A percentile compares a stretch with the other conserved stretches of the same genome.
Conservation (phyloP, 345 rosid genomes). For the Linum lewisii region DNA sequence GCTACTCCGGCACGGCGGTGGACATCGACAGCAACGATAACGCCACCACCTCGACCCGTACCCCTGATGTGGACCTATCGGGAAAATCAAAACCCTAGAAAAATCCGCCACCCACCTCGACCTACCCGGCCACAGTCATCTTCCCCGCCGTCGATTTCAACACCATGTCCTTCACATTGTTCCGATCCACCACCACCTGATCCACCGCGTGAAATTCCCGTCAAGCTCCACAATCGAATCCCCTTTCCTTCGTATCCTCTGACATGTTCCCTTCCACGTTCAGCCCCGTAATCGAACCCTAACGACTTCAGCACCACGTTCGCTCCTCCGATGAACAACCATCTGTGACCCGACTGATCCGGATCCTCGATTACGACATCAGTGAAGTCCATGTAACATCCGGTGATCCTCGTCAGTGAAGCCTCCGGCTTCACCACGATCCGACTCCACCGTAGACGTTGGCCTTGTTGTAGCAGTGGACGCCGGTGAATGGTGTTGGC, state of each 20-base stretch:
- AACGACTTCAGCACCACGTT: slow-evolving; percentile 38
- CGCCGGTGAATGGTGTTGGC: slow-evolving; percentile 62
- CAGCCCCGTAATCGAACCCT: slow-evolving; percentile 40
- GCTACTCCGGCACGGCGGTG: too few relatives aligned
- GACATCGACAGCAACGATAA: too few relatives aligned
- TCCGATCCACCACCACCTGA: slow-evolving; percentile 55
- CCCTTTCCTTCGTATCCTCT: slow-evolving; percentile 17
- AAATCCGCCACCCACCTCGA: too few relatives aligned
- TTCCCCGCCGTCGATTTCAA: too few relatives aligned
- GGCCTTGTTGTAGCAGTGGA: slow-evolving; percentile 71
- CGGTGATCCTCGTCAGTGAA: too few relatives aligned
- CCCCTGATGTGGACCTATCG: slow-evolving; percentile 46
- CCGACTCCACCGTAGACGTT: slow-evolving; percentile 56
- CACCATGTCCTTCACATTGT: too few relatives aligned
- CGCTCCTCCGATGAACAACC: too few relatives aligned
- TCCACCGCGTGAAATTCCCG: slow-evolving; percentile 37
- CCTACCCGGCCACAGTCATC: too few relatives aligned
- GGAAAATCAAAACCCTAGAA: too few relatives aligned
- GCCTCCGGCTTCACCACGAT: slow-evolving; percentile 51
- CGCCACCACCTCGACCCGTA: slow-evolving; percentile 52
- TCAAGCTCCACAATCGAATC: slow-evolving; percentile 38
- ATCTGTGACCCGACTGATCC: too few relatives aligned
- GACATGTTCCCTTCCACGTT: slow-evolving; percentile 49
- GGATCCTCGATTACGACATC: too few relatives aligned
- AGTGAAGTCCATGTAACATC: too few relatives aligned